A percentile compares a stretch with the other conserved stretches of the same genome.
Evolutionary conservation across 1,139 yeast species (phyloP).

Genomic region (Sugiyamaella sp.): DNA sequence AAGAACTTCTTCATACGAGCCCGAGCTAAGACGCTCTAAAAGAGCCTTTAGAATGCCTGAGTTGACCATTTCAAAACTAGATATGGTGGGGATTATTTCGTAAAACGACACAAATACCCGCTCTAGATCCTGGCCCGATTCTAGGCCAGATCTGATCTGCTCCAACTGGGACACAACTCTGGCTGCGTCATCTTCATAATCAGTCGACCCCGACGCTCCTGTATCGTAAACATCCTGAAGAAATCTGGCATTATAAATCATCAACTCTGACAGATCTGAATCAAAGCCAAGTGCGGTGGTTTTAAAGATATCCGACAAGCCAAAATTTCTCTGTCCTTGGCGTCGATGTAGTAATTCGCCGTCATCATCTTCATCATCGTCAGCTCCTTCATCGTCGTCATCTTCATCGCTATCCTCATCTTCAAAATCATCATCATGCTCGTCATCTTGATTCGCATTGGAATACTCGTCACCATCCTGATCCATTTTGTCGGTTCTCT

Average conservation of each 20-base stretch:
- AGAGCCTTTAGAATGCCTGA: slow-evolving; percentile 65
- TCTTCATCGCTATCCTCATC: slow-evolving; percentile 31
- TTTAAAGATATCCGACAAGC: too few species aligned
- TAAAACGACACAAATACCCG: slow-evolving; percentile 12
- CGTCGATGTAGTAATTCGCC: too few species aligned
- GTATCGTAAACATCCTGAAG: slow-evolving; percentile 26
- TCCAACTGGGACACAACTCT: slow-evolving; percentile 28
- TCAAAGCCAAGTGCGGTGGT: slow-evolving; percentile 23
- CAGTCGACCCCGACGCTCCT: slow-evolving; percentile 36
- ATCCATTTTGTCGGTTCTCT: slow-evolving; percentile 29
- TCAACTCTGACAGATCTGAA: slow-evolving; percentile 28
- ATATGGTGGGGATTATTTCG: slow-evolving; percentile 48
- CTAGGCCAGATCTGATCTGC: slow-evolving; percentile 27
- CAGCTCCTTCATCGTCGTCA: slow-evolving; percentile 31
- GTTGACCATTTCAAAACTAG: slow-evolving; percentile 75
- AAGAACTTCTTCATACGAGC: slow-evolving; percentile 7
- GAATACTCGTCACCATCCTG: slow-evolving; percentile 27
- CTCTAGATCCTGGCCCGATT: slow-evolving; percentile 28
- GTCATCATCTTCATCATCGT: slow-evolving; percentile 31
- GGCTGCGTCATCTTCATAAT: slow-evolving; percentile 37
- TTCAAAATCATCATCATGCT: slow-evolving; percentile 25
- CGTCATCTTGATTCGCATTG: slow-evolving; percentile 26
- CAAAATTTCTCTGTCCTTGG: too few species aligned
- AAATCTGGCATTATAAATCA: slow-evolving; percentile 26
- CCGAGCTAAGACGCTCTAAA: slow-evolving; percentile 30